Evolutionary conservation across 2,329 filamentous ascomycete species (phyloP).

Genomic region (Apiospora hydei): DNA sequence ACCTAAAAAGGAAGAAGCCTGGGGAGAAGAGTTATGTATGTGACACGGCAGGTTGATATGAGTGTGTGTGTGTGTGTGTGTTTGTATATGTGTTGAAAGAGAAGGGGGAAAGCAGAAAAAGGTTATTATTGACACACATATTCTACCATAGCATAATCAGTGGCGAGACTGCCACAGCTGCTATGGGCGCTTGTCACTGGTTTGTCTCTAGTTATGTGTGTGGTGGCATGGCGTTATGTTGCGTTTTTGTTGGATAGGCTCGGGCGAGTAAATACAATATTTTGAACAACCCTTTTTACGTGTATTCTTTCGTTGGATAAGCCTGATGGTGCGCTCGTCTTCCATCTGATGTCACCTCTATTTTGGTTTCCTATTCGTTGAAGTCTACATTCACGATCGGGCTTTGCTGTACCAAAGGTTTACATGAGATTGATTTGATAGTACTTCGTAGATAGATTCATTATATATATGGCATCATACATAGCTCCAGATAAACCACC

Average conservation of each 20-base stretch:
- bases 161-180: neutral
- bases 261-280: neutral
- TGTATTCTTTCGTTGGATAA: neutral
- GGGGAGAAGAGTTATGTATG: neutral
- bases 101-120: neutral
- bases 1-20: neutral
- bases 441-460: neutral
- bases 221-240: neutral
- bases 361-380: too few species aligned
- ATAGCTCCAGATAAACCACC: neutral
- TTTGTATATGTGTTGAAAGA: neutral
- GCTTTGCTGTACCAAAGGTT: too few species aligned
- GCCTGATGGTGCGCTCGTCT: too few species aligned
- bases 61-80: too few species aligned
- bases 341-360: neutral
- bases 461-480: neutral
- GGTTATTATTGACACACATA: neutral
- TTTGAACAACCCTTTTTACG: neutral
- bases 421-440: neutral
- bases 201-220: neutral
- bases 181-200: neutral
- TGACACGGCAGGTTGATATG: neutral
- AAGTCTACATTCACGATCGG: too few species aligned
- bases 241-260: neutral
- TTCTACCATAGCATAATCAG: slow-evolving; percentile 14